Evolutionary conservation across 805 yeast genomes (phyloP), one percentile per base, ranked within the genome.

Genomic region (Pichia manshurica): DNA sequence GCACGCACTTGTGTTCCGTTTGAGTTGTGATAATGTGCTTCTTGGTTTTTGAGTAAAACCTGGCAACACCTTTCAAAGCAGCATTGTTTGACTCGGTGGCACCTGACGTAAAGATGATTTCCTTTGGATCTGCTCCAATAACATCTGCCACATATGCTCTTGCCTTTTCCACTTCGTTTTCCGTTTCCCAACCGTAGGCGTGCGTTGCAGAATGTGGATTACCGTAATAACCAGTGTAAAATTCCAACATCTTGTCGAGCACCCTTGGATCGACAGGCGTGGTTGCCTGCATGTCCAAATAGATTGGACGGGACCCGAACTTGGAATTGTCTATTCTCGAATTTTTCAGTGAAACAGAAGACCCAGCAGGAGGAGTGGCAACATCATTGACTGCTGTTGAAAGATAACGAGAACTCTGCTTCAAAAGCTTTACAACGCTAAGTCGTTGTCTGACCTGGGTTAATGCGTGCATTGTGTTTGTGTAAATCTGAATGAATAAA

Each of bases 161-260:
- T 5, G 99, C 96, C 44, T 71, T 70, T 62, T 93, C 99, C 16
- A 93, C 93, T 50, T 84, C 96, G 53, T 77, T 78, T 50, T 91
- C 96, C 3, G 99, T 87, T 70, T 93, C 99, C 99, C 99, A 93
- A 32, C 99, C 99, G 64, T 91, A 93, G 5, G 96, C 78, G 64
- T 93, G 99, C 2, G 99, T 93, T 50, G 93, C 81, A 5, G 96
- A 88, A 68, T 93, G 99, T 20, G 99, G 99, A 65, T 93, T 93
- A 53, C 99, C 99, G 64, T 88, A 93, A 48, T 87, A 73, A 4
- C 98, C 98, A 2, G 98, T 91, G 65, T 79, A 85, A 62, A 83
- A 88, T 57, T 78, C 79, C 56, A 87, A 64, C 96, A 87, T 88
- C 56, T 81, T 83, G 63, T 87, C 96, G 56, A 93, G 69, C 9